Evolutionary conservation across 345 rosid genomes (phyloP).

Genomic region (Orychophragmus violaceus): DNA sequence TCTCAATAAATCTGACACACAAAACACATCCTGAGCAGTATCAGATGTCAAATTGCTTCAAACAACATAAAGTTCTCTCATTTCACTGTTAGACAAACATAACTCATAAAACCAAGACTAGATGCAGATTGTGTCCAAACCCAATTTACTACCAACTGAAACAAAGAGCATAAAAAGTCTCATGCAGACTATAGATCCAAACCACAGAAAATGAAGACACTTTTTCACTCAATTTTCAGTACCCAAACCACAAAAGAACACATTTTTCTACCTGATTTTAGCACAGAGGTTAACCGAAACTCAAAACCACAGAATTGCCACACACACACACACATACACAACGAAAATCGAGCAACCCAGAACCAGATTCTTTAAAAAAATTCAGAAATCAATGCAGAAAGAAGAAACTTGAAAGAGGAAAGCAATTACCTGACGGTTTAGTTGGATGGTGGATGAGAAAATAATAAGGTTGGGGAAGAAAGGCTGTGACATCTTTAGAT

Average conservation of each 20-base stretch:
- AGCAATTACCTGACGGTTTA: slow-evolving; percentile 41
- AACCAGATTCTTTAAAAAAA: neutral
- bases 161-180: neutral
- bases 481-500: slow-evolving; percentile 1
- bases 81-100: neutral
- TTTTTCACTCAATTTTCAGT: neutral
- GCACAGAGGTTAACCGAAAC: too few relatives aligned
- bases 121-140: too few relatives aligned
- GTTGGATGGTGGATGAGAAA: slow-evolving; percentile 39
- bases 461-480: slow-evolving; percentile 51
- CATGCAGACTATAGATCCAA: neutral
- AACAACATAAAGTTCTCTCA: neutral
- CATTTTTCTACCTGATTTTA: too few relatives aligned
- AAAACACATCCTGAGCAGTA: neutral
- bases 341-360: neutral
- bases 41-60: neutral
- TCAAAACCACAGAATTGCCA: too few relatives aligned
- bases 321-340: too few relatives aligned
- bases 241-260: neutral
- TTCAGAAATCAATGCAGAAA: neutral
- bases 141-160: too few relatives aligned
- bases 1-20: slow-evolving; percentile 2
- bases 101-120: neutral
- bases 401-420: neutral
- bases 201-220: neutral